phyloP scores from a whole-genome alignment of 768 basidiomycete genomes.

The Naematelia aurantialba region DNA sequence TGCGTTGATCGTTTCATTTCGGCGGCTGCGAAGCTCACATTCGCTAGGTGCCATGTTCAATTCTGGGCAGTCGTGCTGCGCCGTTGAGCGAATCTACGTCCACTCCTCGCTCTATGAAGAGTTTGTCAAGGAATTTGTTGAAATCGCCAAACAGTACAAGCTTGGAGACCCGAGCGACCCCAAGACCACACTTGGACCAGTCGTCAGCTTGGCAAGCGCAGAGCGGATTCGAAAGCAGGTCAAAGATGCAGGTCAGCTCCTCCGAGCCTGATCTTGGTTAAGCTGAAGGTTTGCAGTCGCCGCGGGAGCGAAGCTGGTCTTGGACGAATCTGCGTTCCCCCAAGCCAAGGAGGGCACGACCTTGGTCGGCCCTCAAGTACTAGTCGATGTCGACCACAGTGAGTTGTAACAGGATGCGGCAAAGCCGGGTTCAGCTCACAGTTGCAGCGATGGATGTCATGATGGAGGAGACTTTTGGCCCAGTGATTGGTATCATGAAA shows the following conservation, averaged over 20 bases:
- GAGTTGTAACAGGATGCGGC: constrained; percentile 49
- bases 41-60: constrained; percentile 82
- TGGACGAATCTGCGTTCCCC: constrained; percentile 63
- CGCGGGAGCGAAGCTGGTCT: constrained; percentile 72
- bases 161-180: constrained; percentile 78
- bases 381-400: constrained; percentile 86
- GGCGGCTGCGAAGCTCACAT: background rate
- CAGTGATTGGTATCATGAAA: constrained; percentile 88
- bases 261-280: background rate
- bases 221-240: constrained; percentile 81
- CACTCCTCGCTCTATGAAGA: constrained; percentile 74
- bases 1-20: constrained; percentile 44
- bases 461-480: constrained; percentile 85
- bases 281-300: constrained; percentile 54
- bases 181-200: constrained; percentile 82
- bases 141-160: constrained; percentile 73
- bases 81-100: constrained; percentile 93
- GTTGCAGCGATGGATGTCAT: constrained; percentile 80
- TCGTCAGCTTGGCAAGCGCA: constrained; percentile 83
- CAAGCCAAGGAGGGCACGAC: constrained; percentile 69
- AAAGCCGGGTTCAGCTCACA: constrained; percentile 2
- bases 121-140: constrained; percentile 71
- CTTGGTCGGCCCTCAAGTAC: constrained; percentile 85
- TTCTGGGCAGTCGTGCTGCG: constrained; percentile 92
- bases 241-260: constrained; percentile 67